Percentiles rank a stretch among this genome's conserved stretches.
These are phyloP conservation scores for Aspergillus brasiliensis DNA, from an alignment of 2,329 filamentous ascomycete genomes.

Conservation along the genomic window DNA sequence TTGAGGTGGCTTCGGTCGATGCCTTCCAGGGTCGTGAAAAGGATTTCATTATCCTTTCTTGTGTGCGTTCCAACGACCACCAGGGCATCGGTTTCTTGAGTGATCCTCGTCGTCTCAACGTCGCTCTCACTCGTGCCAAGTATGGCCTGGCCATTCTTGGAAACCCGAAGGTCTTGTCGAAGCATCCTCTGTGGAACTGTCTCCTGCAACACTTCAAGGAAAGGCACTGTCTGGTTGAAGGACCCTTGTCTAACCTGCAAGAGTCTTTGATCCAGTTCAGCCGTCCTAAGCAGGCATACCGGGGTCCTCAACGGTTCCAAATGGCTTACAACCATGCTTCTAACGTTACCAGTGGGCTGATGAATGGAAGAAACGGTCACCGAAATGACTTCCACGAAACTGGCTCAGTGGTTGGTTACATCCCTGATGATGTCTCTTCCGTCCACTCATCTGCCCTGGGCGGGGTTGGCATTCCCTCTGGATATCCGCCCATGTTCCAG, in stretches of 20 bases:
- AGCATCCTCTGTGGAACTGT: slow-evolving; percentile 97
- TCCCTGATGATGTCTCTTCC: slow-evolving; percentile 94
- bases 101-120: slow-evolving; percentile 94
- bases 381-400: slow-evolving; percentile 67
- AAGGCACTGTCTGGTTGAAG: slow-evolving; percentile 91
- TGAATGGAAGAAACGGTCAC: slow-evolving; percentile 53
- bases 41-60: slow-evolving; percentile 97
- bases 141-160: slow-evolving; percentile 95
- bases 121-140: slow-evolving; percentile 94
- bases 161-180: slow-evolving; percentile 95
- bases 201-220: slow-evolving; percentile 96
- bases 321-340: slow-evolving; percentile 72
- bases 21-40: slow-evolving; percentile 99
- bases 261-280: slow-evolving; percentile 93
- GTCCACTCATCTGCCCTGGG: slow-evolving; percentile 90
- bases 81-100: slow-evolving; percentile 99
- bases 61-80: slow-evolving; percentile 97
- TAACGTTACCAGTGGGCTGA: slow-evolving; percentile 58
- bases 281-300: slow-evolving; percentile 88
- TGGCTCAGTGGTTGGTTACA: slow-evolving; percentile 90
- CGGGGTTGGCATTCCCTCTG: slow-evolving; percentile 75
- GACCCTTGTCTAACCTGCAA: slow-evolving; percentile 92
- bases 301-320: slow-evolving; percentile 83
- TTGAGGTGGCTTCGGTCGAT: slow-evolving; percentile 97
- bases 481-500: slow-evolving; percentile 94